A percentile compares a stretch with the other conserved stretches of the same genome.
Conservation (phyloP, 495 filamentous ascomycete genomes). For the Talaromyces adpressus region DNA sequence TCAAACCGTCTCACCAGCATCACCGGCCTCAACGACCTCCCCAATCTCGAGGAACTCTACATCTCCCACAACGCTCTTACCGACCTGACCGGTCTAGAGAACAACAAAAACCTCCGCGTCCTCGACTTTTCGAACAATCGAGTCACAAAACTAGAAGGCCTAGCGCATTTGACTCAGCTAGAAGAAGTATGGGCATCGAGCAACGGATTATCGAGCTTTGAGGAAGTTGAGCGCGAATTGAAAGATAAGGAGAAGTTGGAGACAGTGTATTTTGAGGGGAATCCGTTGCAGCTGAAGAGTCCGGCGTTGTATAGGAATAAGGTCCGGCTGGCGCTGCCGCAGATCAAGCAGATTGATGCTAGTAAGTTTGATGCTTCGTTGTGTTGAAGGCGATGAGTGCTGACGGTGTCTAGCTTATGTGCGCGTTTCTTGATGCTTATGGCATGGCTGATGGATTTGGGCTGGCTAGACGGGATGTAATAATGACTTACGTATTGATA, state of each 20-base stretch:
- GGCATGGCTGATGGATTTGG: not conserved
- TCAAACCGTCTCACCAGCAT: conserved; percentile 88
- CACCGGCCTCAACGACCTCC: conserved; percentile 60
- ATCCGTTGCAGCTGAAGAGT: conserved; percentile 72
- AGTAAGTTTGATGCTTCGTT: conserved; percentile 54
- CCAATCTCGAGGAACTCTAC: conserved; percentile 90
- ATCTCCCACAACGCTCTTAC: conserved; percentile 95
- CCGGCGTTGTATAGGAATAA: conserved; percentile 88
- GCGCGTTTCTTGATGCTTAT: conserved; percentile 9
- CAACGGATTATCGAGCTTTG: conserved; percentile 70
- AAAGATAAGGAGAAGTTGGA: conserved; percentile 68
- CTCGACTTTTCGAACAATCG: conserved; percentile 90
- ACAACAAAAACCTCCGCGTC: conserved; percentile 62
- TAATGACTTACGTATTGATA: conserved; percentile 6
- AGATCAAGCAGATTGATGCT: conserved; percentile 89
- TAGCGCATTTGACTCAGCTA: conserved; percentile 61
- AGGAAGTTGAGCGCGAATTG: conserved; percentile 76
- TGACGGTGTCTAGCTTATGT: conserved; percentile 21
- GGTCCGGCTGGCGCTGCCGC: conserved; percentile 77
- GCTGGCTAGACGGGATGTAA: not conserved
- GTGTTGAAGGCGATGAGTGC: not conserved
- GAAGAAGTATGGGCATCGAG: conserved; percentile 95
- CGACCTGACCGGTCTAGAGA: conserved; percentile 65
- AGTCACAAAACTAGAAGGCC: conserved; percentile 63
- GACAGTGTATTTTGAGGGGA: conserved; percentile 97